Evolutionary conservation across 2,329 filamentous ascomycete species (phyloP).

Genomic region (Cryphonectria radicalis): DNA sequence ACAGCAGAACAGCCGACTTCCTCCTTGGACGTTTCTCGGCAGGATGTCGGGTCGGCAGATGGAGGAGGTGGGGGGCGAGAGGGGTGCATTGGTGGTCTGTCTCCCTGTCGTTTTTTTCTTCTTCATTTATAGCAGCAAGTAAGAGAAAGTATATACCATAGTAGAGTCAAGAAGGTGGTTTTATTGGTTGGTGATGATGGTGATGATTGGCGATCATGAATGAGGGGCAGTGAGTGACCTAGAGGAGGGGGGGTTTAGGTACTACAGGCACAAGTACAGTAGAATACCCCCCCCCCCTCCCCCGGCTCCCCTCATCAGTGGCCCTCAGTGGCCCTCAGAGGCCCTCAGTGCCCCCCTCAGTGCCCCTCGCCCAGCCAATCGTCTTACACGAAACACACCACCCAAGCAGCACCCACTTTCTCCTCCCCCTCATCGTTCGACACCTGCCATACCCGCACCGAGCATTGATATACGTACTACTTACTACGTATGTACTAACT

Average conservation of each 20-base stretch:
- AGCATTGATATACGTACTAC: background rate
- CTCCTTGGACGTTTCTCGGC: background rate
- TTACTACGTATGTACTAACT: background rate
- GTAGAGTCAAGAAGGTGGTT: too few relatives aligned
- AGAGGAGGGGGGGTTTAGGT: background rate
- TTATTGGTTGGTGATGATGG: too few relatives aligned
- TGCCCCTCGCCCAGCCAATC: background rate
- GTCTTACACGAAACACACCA: constrained; percentile 10
- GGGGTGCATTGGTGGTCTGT: background rate
- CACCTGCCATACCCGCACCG: background rate
- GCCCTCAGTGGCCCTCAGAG: background rate
- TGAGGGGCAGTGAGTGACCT: too few relatives aligned
- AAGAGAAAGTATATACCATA: too few relatives aligned
- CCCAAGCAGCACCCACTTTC: background rate
- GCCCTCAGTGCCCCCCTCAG: background rate
- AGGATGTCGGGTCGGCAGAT: constrained; percentile 3
- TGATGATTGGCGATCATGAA: too few relatives aligned
- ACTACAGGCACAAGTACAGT: background rate
- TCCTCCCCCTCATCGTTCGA: constrained; percentile 3
- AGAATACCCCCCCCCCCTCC: too few relatives aligned
- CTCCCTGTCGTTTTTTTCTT: background rate
- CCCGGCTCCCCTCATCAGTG: background rate
- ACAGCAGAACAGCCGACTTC: constrained; percentile 14
- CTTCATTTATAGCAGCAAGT: background rate
- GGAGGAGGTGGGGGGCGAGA: too few relatives aligned